Evolutionary conservation across 2,329 filamentous ascomycete genomes (phyloP).

Genomic region (Akanthomyces lecanii): DNA sequence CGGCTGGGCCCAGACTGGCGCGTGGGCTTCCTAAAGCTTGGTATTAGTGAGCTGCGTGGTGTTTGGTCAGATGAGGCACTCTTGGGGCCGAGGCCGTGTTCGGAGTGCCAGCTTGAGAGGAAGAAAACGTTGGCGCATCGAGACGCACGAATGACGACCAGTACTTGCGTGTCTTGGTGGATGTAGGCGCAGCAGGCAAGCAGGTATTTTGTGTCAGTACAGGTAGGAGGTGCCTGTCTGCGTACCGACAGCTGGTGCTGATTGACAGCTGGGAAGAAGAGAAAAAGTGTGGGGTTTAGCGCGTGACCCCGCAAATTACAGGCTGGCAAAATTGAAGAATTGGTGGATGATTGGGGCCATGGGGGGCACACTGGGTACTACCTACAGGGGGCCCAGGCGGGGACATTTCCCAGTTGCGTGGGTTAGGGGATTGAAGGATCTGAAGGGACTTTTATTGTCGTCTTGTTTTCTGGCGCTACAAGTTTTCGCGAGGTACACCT

Average conservation of each 20-base stretch:
- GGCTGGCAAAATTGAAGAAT: neutral
- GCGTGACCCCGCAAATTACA: conserved; percentile 13
- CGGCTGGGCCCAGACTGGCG: neutral
- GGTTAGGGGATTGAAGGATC: conserved; percentile 8
- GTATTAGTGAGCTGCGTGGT: no score
- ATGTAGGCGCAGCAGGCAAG: no score
- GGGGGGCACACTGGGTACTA: neutral
- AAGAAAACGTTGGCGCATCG: neutral
- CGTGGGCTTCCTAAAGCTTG: neutral
- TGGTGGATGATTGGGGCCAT: neutral
- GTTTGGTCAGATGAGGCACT: no score
- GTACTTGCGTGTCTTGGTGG: no score
- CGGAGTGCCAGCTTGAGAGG: no score
- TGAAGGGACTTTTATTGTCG: no score
- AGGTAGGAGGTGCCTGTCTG: no score
- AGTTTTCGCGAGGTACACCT: no score
- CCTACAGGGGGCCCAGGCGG: neutral
- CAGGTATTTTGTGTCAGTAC: neutral
- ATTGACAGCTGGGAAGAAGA: neutral
- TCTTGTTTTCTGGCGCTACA: no score
- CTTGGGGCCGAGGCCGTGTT: no score
- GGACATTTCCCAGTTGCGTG: neutral
- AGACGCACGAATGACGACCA: neutral
- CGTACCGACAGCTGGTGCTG: neutral
- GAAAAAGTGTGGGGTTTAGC: conserved; percentile 11